phyloP scores from a whole-genome alignment of 208 protist genomes.

The Leishmania aethiopica region DNA sequence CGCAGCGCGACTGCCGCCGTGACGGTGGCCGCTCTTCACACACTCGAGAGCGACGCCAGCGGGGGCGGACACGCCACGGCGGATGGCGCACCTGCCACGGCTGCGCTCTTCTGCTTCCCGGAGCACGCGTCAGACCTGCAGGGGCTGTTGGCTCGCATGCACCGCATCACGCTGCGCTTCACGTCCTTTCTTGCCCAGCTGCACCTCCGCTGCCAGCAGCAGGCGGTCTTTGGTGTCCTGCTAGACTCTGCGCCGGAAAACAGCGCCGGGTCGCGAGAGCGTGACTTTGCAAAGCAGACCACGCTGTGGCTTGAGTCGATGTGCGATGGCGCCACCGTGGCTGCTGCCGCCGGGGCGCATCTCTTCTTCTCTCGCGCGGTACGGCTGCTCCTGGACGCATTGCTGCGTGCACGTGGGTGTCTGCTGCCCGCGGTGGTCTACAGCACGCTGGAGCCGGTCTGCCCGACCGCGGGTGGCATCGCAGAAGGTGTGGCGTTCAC shows the following conservation, averaged over 20 bases:
- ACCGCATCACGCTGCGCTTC: constrained; percentile 30
- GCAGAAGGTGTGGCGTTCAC: constrained; percentile 13
- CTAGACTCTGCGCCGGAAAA: constrained; percentile 18
- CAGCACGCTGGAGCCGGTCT: constrained; percentile 9
- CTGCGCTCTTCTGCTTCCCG: constrained; percentile 1
- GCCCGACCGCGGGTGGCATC: not conserved
- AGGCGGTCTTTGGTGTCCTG: constrained; percentile 15
- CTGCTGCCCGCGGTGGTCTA: constrained; percentile 23
- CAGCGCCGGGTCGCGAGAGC: constrained; percentile 12
- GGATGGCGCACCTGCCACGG: not conserved
- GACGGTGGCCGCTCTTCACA: not conserved
- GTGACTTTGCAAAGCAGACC: constrained; percentile 18
- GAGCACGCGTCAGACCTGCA: constrained; percentile 17
- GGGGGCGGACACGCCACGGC: not conserved
- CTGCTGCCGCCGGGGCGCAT: not conserved
- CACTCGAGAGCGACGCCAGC: not conserved
- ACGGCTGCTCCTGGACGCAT: constrained; percentile 20
- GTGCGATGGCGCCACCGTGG: constrained; percentile 6
- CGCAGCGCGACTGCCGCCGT: not conserved
- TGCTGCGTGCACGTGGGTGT: constrained; percentile 21
- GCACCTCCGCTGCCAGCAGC: constrained; percentile 30
- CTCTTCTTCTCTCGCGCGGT: constrained; percentile 20
- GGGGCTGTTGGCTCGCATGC: constrained; percentile 22
- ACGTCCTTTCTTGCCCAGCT: constrained; percentile 28
- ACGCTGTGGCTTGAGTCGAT: constrained; percentile 12